Percentiles rank a stretch among this genome's conserved stretches.
Conservation (phyloP, 1,139 yeast genomes). For the Diutina siamensis region DNA sequence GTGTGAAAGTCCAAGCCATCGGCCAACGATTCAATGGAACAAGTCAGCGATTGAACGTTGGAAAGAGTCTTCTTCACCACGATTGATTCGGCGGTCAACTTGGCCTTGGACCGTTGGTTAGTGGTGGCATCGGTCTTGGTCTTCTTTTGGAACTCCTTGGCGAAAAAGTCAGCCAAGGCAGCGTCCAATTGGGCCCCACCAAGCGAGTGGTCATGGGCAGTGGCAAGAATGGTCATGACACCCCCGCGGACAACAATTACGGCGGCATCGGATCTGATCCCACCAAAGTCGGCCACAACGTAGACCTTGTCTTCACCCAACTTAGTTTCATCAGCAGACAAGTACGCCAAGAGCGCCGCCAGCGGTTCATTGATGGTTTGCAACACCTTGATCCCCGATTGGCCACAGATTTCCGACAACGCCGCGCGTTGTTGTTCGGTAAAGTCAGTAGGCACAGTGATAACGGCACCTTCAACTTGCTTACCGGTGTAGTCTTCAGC, state of each 20-base stretch:
- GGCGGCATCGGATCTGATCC: constrained; percentile 93
- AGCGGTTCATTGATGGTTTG: constrained; percentile 92
- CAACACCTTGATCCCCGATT: constrained; percentile 68
- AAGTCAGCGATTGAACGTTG: constrained; percentile 79
- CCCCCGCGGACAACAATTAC: constrained; percentile 92
- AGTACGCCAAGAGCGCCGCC: constrained; percentile 79
- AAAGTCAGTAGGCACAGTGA: constrained; percentile 89
- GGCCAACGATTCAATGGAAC: constrained; percentile 90
- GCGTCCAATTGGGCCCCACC: constrained; percentile 87
- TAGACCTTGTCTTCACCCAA: constrained; percentile 64
- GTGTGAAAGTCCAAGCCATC: constrained; percentile 93
- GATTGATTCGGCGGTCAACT: constrained; percentile 75
- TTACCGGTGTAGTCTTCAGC: constrained; percentile 90
- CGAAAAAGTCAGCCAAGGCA: constrained; percentile 71
- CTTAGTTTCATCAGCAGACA: constrained; percentile 38
- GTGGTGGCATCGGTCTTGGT: constrained; percentile 69
- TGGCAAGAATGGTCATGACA: constrained; percentile 75
- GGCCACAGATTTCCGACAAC: constrained; percentile 48
- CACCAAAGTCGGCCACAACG: constrained; percentile 95
- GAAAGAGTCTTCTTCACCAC: constrained; percentile 85
- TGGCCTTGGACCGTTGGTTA: constrained; percentile 78
- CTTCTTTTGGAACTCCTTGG: constrained; percentile 91
- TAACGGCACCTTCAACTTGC: constrained; percentile 68
- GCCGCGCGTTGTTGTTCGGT: constrained; percentile 59
- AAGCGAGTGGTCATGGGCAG: constrained; percentile 70